phyloP scores from a whole-genome alignment of 305 asterid genomes.

The Galium porrigens region DNA sequence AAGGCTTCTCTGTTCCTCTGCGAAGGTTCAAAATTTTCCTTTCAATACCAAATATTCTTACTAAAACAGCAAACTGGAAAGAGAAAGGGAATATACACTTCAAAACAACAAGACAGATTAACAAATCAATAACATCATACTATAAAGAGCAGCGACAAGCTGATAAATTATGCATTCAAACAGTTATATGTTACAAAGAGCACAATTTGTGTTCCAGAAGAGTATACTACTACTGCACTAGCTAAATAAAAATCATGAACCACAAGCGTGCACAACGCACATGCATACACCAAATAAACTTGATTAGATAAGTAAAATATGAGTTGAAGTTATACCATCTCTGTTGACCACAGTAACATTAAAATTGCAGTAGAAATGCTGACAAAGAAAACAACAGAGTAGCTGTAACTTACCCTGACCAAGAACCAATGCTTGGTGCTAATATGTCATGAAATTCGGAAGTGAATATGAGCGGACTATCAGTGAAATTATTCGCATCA shows the following conservation, averaged over 20 bases:
- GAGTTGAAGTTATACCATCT: background rate
- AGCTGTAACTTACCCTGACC: conserved; percentile 26
- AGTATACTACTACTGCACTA: background rate
- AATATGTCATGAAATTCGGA: conserved; percentile 18
- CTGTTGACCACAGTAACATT: background rate
- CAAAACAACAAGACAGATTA: too few species aligned
- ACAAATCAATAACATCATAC: background rate
- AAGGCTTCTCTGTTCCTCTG: conserved; percentile 48
- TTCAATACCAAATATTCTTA: background rate
- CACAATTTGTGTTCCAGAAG: background rate
- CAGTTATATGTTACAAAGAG: background rate
- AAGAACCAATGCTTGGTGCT: conserved; percentile 20
- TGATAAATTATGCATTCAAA: background rate
- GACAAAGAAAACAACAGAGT: background rate
- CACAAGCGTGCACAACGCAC: background rate
- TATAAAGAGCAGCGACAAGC: background rate
- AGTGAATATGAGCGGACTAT: conserved; percentile 21
- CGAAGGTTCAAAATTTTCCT: conserved; percentile 3
- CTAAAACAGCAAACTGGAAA: background rate
- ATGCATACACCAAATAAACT: conserved; percentile 2
- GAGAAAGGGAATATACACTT: background rate
- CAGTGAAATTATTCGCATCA: conserved; percentile 18
- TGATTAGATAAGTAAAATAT: background rate
- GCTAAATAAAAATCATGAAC: background rate
- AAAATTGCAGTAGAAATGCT: background rate